phyloP scores from a whole-genome alignment of 352 stramenopile genomes.

The Phytopythium kandeliae region DNA sequence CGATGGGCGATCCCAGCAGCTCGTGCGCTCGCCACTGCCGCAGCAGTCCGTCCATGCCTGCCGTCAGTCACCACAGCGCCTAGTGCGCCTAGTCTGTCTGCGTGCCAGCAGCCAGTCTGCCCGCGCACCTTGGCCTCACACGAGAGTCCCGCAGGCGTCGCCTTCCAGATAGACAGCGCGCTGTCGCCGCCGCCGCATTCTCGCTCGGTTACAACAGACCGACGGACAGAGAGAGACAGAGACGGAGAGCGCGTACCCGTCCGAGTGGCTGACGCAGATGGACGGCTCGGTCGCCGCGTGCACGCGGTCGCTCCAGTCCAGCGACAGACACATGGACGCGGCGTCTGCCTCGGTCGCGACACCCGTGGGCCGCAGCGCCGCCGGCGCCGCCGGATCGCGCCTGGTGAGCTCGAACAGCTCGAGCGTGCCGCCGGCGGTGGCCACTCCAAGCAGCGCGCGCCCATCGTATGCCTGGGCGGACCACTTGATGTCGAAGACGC shows the following conservation, averaged over 20 bases:
- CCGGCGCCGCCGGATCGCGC: not conserved
- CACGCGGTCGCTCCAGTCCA: conserved; percentile 83
- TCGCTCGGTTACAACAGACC: not conserved
- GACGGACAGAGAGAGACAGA: no score
- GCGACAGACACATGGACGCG: conserved; percentile 71
- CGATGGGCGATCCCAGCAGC: conserved; percentile 70
- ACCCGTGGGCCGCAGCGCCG: conserved; percentile 25
- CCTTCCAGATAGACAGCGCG: conserved; percentile 50
- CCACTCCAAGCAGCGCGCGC: conserved; percentile 50
- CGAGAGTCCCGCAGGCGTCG: conserved; percentile 23
- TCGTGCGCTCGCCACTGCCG: conserved; percentile 67
- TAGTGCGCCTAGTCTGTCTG: no score
- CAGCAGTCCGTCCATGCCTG: not conserved
- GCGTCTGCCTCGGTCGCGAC: conserved; percentile 26
- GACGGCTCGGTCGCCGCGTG: conserved; percentile 32
- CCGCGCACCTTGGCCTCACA: conserved; percentile 33
- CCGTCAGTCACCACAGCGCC: no score
- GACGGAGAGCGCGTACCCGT: conserved; percentile 35
- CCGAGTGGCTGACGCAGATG: conserved; percentile 77
- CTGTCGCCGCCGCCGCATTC: conserved; percentile 12
- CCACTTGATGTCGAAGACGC: conserved; percentile 86
- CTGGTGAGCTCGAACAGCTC: conserved; percentile 53
- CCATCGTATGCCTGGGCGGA: conserved; percentile 37
- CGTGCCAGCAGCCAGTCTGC: not conserved
- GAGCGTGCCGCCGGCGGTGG: conserved; percentile 55